These are phyloP conservation scores for Rhizophagus prolifer DNA, from an alignment of 192 early-diverging fungal genomes.

Conservation along the genomic window DNA sequence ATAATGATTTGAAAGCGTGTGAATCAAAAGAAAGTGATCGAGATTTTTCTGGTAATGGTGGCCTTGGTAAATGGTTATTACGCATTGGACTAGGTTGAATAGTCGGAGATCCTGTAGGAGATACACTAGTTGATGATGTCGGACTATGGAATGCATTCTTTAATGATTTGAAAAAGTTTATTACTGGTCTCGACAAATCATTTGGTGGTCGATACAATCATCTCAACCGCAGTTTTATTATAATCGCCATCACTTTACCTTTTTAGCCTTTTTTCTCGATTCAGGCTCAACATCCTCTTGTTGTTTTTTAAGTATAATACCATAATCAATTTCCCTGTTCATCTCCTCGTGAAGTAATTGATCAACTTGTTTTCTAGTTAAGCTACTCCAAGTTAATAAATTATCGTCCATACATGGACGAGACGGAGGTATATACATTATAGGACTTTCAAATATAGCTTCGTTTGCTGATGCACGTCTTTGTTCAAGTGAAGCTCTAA, in stretches of 20 bases:
- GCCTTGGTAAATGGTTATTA: constrained; percentile 16
- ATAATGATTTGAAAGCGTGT: not conserved
- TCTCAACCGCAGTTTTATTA: no score
- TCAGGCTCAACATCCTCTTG: constrained; percentile 12
- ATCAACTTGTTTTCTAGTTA: constrained; percentile 30
- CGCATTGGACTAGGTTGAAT: constrained; percentile 16
- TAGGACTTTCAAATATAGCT: constrained; percentile 25
- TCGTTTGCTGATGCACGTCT: constrained; percentile 30
- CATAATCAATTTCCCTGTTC: constrained; percentile 33
- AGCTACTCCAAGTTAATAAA: constrained; percentile 14
- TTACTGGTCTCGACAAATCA: constrained; percentile 16
- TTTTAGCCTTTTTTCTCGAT: constrained; percentile 11
- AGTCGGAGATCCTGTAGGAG: constrained; percentile 25
- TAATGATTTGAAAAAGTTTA: constrained; percentile 29
- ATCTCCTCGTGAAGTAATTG: constrained; percentile 31
- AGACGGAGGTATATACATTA: constrained; percentile 13
- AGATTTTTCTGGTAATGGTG: constrained; percentile 4
- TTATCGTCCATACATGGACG: constrained; percentile 29
- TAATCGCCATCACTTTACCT: constrained; percentile 10
- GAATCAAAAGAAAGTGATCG: constrained; percentile 26
- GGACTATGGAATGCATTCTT: constrained; percentile 32
- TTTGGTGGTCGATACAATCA: no score
- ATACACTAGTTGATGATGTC: constrained; percentile 21
- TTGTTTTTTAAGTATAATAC: constrained; percentile 23
- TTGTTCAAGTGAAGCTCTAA: constrained; percentile 7